Evolutionary conservation across 768 basidiomycete genomes (phyloP).

Genomic region (Pleurotus ostreatus): DNA sequence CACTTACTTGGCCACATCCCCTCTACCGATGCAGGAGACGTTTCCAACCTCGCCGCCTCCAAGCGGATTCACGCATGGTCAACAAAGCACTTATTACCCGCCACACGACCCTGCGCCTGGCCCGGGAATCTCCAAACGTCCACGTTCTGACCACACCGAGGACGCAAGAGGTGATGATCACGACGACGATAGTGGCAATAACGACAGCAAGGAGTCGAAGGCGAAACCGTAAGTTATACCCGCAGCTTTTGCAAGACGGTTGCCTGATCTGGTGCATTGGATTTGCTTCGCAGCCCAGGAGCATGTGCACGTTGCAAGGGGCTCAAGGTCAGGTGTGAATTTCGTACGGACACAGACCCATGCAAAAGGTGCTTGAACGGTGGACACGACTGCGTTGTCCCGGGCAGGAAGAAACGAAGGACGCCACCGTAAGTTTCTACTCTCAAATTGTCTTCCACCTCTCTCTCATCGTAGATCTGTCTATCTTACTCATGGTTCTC

Average conservation of each 20-base stretch:
- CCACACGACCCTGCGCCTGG: slow-evolving; percentile 10
- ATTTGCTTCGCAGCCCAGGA: slow-evolving; percentile 33
- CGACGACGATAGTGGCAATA: slow-evolving; percentile 26
- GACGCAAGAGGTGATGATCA: slow-evolving; percentile 30
- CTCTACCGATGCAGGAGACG: slow-evolving; percentile 21
- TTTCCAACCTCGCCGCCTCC: slow-evolving; percentile 16
- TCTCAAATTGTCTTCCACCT: neutral
- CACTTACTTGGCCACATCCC: slow-evolving; percentile 18
- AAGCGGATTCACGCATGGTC: slow-evolving; percentile 11
- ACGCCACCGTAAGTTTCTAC: slow-evolving; percentile 62
- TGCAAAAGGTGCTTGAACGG: slow-evolving; percentile 74
- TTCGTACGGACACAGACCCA: slow-evolving; percentile 64
- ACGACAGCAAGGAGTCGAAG: slow-evolving; percentile 34
- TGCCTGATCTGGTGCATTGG: slow-evolving; percentile 11
- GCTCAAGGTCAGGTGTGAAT: slow-evolving; percentile 65
- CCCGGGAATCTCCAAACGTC: slow-evolving; percentile 31
- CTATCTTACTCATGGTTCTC: neutral
- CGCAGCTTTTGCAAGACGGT: neutral
- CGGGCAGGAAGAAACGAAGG: slow-evolving; percentile 79
- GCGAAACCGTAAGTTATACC: slow-evolving; percentile 37
- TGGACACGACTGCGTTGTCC: slow-evolving; percentile 71
- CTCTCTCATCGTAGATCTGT: neutral
- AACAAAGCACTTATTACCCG: slow-evolving; percentile 18
- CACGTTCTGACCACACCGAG: slow-evolving; percentile 25
- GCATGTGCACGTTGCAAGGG: slow-evolving; percentile 73